Evolutionary conservation across 257 asterid species (phyloP).

Genomic region (Solanum piurae): DNA sequence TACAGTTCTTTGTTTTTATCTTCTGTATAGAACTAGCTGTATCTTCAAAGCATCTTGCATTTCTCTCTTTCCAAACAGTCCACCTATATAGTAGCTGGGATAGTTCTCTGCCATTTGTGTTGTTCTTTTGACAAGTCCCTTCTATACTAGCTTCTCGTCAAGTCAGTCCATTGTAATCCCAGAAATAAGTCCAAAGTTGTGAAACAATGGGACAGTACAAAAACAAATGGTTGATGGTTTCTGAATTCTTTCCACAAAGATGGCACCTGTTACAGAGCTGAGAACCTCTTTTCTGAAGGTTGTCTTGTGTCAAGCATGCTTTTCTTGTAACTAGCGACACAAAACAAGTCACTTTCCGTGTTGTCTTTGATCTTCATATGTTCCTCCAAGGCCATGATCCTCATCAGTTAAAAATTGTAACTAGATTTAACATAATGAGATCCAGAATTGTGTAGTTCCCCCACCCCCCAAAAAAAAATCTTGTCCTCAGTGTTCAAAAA

Average conservation of each 20-base stretch:
- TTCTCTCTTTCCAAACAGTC: not conserved
- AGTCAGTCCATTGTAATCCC: not conserved
- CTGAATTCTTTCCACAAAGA: not conserved
- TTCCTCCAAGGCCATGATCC: not conserved
- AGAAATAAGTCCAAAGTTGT: not conserved
- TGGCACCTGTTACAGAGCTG: not conserved
- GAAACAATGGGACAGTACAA: not conserved
- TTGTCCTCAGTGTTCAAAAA: not conserved
- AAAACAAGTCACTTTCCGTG: not conserved
- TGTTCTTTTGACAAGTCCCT: not conserved
- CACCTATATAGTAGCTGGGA: not conserved
- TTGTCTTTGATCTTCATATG: not conserved
- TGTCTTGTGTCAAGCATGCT: not conserved
- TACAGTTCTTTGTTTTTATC: not conserved
- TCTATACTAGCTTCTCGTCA: not conserved
- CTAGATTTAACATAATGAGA: not conserved
- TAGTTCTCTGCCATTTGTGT: not conserved
- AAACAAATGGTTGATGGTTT: not conserved
- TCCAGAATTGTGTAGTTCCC: not conserved
- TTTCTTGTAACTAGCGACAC: not conserved
- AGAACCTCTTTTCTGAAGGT: not conserved
- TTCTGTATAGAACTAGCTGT: not conserved
- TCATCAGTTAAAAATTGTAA: not conserved
- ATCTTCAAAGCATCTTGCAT: not conserved
- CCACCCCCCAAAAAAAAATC: not conserved